Evolutionary conservation across 1,284 basidiomycete genomes (phyloP), one percentile per base, ranked within the genome.

Genomic region (Papiliotrema laurentii): DNA sequence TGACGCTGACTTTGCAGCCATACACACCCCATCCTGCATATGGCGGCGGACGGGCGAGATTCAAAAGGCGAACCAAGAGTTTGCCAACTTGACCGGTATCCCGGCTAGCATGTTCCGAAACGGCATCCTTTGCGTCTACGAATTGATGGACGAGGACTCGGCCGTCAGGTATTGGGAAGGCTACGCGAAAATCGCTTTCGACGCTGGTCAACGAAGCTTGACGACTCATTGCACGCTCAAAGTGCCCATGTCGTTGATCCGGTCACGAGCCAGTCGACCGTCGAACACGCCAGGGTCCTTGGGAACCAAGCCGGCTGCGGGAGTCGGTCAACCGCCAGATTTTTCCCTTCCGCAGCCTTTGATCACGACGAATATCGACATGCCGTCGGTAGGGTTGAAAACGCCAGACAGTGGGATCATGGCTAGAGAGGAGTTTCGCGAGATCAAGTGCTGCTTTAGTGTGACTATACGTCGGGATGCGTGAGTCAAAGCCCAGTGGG

Each of bases 1-100:
- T 11, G n/a, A 11, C 25, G 24, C 22, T 31, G 30, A 45, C 34
- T 24, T 27, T 54, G 54, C 42, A 72, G 87, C 88, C 0, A 94
- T 97, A 83, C 92, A 90, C 37, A 90, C 97, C 9, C 96, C 96
- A 0, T 91, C 91, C 0, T 98, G 94, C 61, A 80, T 98, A 5
- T 98, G 94, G 96, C 79, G 93, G 26, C 78, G 94, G 41, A 97
- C 94, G 1, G 96, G 96, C 24, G 93, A 98, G 75, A 97, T 98
- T 53, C 97, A 97, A 79, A 97, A 93, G 75, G 94, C 84, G 34
- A 98, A 98, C 69, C 83, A 89, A 53, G 92, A 97, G 74, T 71
- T 72, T 45, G 64, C 67, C 38, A 65, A 62, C 26, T 54, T 72
- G 34, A 68, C 69, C 2, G 65, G 62, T 25, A 63, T 68, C 50